Evolutionary conservation across 2,329 filamentous ascomycete genomes (phyloP).

Genomic region (Neocatenulostroma microsporum): DNA sequence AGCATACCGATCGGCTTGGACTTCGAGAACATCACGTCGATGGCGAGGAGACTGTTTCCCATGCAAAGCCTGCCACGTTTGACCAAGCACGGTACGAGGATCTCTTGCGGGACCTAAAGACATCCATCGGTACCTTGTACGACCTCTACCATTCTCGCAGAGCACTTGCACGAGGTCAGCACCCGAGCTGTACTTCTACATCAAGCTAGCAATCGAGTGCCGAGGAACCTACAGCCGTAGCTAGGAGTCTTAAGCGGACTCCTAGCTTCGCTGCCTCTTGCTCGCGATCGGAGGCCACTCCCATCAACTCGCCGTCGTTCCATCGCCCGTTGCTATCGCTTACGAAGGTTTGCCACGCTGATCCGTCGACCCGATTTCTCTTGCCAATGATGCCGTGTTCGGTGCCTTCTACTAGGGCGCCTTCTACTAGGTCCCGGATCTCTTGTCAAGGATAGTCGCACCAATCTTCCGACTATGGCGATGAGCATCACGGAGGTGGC

Average conservation of each 20-base stretch:
- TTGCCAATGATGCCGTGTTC: too few relatives aligned
- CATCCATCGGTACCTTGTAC: slow-evolving; percentile 71
- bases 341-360: slow-evolving; percentile 33
- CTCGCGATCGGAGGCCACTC: slow-evolving; percentile 37
- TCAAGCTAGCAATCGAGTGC: slow-evolving; percentile 9
- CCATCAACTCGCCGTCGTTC: slow-evolving; percentile 32
- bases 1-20: too few relatives aligned
- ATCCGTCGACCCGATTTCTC: too few relatives aligned
- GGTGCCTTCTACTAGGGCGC: too few relatives aligned
- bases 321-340: slow-evolving; percentile 21
- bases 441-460: too few relatives aligned
- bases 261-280: slow-evolving; percentile 27
- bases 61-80: slow-evolving; percentile 41
- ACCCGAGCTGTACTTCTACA: slow-evolving; percentile 22
- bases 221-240: slow-evolving; percentile 9
- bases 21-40: too few relatives aligned
- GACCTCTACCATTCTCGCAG: slow-evolving; percentile 62
- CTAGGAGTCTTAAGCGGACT: slow-evolving; percentile 11
- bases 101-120: slow-evolving; percentile 65
- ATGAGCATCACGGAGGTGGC: too few relatives aligned
- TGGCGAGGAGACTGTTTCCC: too few relatives aligned
- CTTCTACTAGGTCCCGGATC: too few relatives aligned
- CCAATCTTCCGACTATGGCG: too few relatives aligned
- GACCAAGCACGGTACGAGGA: slow-evolving; percentile 69
- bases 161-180: slow-evolving; percentile 32